Conservation (phyloP, 2,329 filamentous ascomycete genomes). For the Pestalotiopsis sp. region DNA sequence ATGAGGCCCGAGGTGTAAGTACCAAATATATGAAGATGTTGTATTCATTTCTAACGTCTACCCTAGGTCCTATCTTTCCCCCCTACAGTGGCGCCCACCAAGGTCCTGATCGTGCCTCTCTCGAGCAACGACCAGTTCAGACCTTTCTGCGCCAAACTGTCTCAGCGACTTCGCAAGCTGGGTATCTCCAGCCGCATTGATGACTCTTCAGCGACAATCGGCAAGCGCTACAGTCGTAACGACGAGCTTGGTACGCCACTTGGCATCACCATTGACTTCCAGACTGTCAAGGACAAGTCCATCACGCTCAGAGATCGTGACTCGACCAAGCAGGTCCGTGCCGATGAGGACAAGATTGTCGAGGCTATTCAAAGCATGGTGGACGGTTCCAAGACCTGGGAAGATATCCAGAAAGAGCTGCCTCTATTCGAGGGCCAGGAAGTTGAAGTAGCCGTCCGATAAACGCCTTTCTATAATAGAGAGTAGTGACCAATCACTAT, state of each 20-base stretch:
- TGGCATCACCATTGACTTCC: constrained; percentile 94
- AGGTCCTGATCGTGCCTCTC: constrained; percentile 89
- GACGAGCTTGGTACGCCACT: constrained; percentile 95
- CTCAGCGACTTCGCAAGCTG: constrained; percentile 73
- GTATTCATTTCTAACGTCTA: constrained; percentile 14
- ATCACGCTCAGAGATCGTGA: constrained; percentile 91
- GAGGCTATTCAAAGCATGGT: constrained; percentile 63
- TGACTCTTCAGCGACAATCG: constrained; percentile 88
- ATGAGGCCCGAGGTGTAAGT: constrained; percentile 86
- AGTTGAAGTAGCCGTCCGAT: constrained; percentile 44
- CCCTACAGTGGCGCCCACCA: constrained; percentile 82
- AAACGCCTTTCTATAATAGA: background rate
- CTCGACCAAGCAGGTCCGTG: constrained; percentile 87
- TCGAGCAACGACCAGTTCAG: constrained; percentile 81
- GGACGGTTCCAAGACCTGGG: constrained; percentile 59
- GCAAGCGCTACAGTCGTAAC: constrained; percentile 92
- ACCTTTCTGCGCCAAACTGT: constrained; percentile 74
- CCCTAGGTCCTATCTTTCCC: constrained; percentile 72
- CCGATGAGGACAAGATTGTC: constrained; percentile 78
- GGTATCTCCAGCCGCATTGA: constrained; percentile 86
- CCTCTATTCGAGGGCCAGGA: constrained; percentile 85
- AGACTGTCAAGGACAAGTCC: constrained; percentile 85
- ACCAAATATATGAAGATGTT: constrained; percentile 4
- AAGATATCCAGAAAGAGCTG: constrained; percentile 74
- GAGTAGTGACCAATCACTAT: background rate